These are phyloP conservation scores for Iris macrosiphon DNA, from an alignment of 106 monocot genomes.

Conservation along the genomic window DNA sequence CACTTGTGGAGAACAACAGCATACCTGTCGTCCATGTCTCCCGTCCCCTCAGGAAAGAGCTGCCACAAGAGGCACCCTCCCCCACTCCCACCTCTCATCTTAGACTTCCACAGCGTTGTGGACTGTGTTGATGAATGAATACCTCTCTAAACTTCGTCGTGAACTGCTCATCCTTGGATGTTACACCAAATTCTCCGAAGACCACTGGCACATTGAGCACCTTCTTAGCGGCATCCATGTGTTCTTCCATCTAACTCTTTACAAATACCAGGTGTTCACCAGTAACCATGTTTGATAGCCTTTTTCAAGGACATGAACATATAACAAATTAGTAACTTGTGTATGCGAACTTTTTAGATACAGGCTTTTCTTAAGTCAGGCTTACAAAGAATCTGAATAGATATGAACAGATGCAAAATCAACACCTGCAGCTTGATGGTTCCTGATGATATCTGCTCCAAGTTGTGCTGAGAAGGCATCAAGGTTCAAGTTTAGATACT, in stretches of 20 bases:
- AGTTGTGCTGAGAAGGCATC: constrained; percentile 19
- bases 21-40: constrained; percentile 92
- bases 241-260: constrained; percentile 69
- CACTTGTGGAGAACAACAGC: constrained; percentile 45
- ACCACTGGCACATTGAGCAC: constrained; percentile 64
- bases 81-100: constrained; percentile 38
- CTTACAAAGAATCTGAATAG: constrained; percentile 72
- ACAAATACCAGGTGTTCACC: constrained; percentile 49
- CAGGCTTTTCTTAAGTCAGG: not conserved
- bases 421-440: constrained; percentile 51
- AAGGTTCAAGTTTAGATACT: constrained; percentile 44
- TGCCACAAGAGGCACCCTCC: constrained; percentile 89
- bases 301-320: constrained; percentile 12
- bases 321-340: not conserved
- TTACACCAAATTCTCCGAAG: constrained; percentile 72
- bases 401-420: constrained; percentile 90
- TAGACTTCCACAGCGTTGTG: constrained; percentile 32
- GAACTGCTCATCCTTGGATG: constrained; percentile 41
- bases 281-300: constrained; percentile 31
- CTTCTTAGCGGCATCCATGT: constrained; percentile 71
- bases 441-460: constrained; percentile 85
- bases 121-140: constrained; percentile 53
- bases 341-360: not conserved
- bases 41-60: constrained; percentile 77
- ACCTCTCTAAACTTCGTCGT: constrained; percentile 35